These are phyloP conservation scores for Gossypium arboreum DNA, from an alignment of 345 rosid genomes.

Conservation along the genomic window DNA sequence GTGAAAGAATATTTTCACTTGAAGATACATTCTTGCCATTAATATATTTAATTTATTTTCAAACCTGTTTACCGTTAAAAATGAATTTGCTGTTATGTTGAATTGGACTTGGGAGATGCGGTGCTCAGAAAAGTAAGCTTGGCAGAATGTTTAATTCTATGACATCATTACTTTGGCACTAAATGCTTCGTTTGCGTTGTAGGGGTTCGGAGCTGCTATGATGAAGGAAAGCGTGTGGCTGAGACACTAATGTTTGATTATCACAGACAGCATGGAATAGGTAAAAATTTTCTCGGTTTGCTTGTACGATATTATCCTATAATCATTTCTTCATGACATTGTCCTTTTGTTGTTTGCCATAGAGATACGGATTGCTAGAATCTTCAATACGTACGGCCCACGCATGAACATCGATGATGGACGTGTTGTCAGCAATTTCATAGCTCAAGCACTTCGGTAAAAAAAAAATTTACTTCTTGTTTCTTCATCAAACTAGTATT, in stretches of 20 bases:
- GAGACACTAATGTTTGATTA: conserved; percentile 97
- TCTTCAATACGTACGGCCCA: conserved; percentile 96
- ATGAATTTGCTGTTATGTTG: background rate
- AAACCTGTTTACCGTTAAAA: background rate
- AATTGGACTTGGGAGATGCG: background rate
- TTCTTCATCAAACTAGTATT: background rate
- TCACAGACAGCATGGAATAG: conserved; percentile 93
- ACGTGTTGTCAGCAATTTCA: conserved; percentile 98
- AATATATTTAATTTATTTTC: background rate
- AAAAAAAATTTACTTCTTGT: background rate
- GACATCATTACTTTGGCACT: background rate
- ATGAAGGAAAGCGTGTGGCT: conserved; percentile 98
- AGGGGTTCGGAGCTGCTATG: conserved; percentile 96
- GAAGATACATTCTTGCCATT: background rate
- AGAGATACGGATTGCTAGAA: conserved; percentile 97
- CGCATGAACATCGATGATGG: conserved; percentile 99
- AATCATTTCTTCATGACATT: background rate
- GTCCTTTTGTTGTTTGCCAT: background rate
- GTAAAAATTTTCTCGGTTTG: conserved; percentile 29
- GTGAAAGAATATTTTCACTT: background rate
- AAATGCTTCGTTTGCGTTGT: conserved; percentile 6
- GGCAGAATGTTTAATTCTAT: background rate
- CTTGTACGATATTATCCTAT: background rate
- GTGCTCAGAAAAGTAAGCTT: background rate
- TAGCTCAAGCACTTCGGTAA: conserved; percentile 97